Base-by-base conservation (phyloP, 768 basidiomycete genomes). In the Lanmaoa rubissima region DNA sequence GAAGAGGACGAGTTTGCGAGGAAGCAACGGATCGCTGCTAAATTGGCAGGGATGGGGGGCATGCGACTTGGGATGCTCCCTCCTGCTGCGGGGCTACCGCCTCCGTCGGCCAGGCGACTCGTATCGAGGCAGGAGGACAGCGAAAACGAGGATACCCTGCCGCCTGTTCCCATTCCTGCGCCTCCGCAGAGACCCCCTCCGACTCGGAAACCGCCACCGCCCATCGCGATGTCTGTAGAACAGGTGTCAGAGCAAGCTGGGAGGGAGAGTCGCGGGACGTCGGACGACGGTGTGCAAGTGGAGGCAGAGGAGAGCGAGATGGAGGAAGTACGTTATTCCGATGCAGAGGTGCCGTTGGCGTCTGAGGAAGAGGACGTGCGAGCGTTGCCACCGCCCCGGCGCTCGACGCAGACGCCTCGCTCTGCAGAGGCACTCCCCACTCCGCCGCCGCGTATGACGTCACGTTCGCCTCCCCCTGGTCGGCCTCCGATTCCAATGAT, bases 281-380 rank as follows among this genome's bases (percentile, higher is more conserved):
- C 82, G 5, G 84, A 85, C 19, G 87, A 89, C 44, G 81, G 81
- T 11, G 84, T 85, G 24, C 77, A 78, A 38, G 82, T 84, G 26
- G 88, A 89, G 55, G 82, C 79, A 7, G 87, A 88, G 64, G 87
- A 89, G 62, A 88, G 86, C 58, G 87, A 89, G 65, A 74, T 83
- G 14, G 88, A 90, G 61, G 87, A 89, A 60, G 81, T 86, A 10
- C 75, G 71, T 10, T 76, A 85, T 56, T 82, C 84, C 36, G 85
- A 87, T 59, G 79, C 75, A 10, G 71, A 67, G 24, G 68, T 60
- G 7, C 71, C 73, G 49, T 21, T 51, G 14, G 31, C 9, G 21
- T 60, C 58, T 2, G 77, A 81, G 5, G 71, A 69, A 50, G 81
- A 79, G 49, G 51, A 54, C 2, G 72, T 72, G 4, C 79, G 83